A percentile compares a stretch with the other conserved stretches of the same genome.
Evolutionary conservation across 805 yeast genomes (phyloP).

Genomic region (Yamadazyma nakazawae): DNA sequence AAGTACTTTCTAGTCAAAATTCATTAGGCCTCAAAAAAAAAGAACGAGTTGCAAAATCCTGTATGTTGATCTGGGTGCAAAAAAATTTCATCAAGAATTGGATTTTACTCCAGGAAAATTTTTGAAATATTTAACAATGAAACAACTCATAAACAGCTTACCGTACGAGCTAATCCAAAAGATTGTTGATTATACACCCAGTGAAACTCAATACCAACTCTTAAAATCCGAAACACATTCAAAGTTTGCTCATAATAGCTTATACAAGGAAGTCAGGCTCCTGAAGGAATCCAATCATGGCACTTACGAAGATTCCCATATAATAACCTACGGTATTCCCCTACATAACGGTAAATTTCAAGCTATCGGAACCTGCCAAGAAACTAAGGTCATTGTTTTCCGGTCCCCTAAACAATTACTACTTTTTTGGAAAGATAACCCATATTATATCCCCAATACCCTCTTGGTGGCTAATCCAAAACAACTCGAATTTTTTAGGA

Average conservation of each 20-base stretch:
- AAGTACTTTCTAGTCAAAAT: too few relatives aligned
- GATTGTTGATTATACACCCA: neutral
- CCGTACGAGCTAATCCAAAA: neutral
- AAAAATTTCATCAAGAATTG: neutral
- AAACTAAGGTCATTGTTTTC: neutral
- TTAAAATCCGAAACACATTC: neutral
- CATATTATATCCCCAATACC: neutral
- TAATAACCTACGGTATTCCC: neutral
- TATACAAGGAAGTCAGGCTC: neutral
- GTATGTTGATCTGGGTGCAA: neutral
- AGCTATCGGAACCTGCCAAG: neutral
- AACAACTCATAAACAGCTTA: neutral
- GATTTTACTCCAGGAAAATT: neutral
- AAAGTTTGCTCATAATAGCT: neutral
- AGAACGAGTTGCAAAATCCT: neutral
- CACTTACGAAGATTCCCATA: neutral
- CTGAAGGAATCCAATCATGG: neutral
- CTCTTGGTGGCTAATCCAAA: neutral
- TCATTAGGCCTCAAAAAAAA: too few relatives aligned
- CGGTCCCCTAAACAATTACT: neutral
- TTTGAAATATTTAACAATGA: neutral
- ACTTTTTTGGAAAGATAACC: neutral
- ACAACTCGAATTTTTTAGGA: neutral
- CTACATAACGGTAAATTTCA: neutral
- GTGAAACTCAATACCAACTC: neutral